phyloP scores from a whole-genome alignment of 176 grass and related monocot genomes.

The Secale cereale region DNA sequence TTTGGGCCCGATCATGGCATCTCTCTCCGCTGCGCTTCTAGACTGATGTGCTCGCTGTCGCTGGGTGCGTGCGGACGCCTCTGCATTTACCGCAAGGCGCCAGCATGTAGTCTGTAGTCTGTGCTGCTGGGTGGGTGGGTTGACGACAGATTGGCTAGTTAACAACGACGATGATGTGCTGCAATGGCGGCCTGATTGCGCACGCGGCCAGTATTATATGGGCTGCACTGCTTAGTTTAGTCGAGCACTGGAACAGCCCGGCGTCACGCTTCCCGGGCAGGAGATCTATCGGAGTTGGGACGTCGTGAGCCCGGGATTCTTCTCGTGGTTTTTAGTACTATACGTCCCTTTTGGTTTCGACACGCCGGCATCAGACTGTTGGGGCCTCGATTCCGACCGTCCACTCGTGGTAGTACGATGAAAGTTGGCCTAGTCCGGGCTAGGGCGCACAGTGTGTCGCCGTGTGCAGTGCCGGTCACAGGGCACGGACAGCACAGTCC shows the following conservation, averaged over 20 bases:
- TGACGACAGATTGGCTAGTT: neutral
- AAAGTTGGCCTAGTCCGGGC: neutral
- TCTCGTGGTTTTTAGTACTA: too few species aligned
- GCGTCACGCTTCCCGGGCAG: neutral
- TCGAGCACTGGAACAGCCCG: neutral
- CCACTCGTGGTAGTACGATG: neutral
- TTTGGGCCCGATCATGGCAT: neutral
- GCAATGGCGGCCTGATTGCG: neutral
- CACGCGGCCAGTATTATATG: neutral
- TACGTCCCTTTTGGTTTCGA: neutral
- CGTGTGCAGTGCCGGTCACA: neutral
- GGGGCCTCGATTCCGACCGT: neutral
- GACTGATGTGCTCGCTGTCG: neutral
- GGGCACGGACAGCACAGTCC: neutral
- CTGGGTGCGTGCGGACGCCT: slow-evolving; percentile 8
- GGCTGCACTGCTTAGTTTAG: neutral
- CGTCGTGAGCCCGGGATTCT: neutral
- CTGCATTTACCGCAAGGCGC: neutral
- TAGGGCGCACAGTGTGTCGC: neutral
- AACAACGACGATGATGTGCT: too few species aligned
- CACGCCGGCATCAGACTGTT: neutral
- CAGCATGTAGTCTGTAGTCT: too few species aligned
- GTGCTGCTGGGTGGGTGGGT: neutral
- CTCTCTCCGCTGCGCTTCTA: neutral
- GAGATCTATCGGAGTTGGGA: neutral